These are phyloP conservation scores for Russula compacta DNA, from an alignment of 768 basidiomycete species.

Conservation along the genomic window DNA sequence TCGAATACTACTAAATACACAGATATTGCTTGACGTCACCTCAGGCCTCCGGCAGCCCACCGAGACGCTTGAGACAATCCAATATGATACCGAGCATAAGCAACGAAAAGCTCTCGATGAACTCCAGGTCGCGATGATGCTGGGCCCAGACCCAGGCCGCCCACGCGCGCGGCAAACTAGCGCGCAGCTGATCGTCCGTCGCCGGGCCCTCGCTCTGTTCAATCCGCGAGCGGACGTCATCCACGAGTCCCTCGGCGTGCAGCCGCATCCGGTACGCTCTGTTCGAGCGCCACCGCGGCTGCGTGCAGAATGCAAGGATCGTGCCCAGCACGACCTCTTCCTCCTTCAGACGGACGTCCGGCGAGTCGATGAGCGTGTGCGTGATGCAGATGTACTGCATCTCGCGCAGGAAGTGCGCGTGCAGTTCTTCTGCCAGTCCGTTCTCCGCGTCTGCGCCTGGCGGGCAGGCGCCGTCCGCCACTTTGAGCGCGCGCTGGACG, in stretches of 20 bases:
- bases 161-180: constrained; percentile 49
- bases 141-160: constrained; percentile 52
- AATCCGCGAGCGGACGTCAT: constrained; percentile 37
- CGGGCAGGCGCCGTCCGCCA: too few relatives aligned
- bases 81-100: constrained; percentile 39
- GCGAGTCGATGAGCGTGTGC: constrained; percentile 51
- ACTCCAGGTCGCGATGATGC: constrained; percentile 25
- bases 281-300: constrained; percentile 50
- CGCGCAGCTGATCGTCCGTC: constrained; percentile 22
- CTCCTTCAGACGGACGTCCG: constrained; percentile 50
- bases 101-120: constrained; percentile 54
- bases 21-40: not conserved
- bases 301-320: constrained; percentile 61
- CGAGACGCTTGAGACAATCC: not conserved
- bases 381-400: constrained; percentile 61
- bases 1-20: not conserved
- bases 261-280: constrained; percentile 55
- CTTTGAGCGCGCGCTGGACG: not conserved
- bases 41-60: not conserved
- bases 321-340: constrained; percentile 69
- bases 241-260: constrained; percentile 44
- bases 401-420: constrained; percentile 51
- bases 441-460: not conserved
- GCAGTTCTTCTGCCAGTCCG: constrained; percentile 25
- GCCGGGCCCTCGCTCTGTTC: not conserved